Conservation (phyloP, 2,329 filamentous ascomycete species). For the Nemania diffusa region DNA sequence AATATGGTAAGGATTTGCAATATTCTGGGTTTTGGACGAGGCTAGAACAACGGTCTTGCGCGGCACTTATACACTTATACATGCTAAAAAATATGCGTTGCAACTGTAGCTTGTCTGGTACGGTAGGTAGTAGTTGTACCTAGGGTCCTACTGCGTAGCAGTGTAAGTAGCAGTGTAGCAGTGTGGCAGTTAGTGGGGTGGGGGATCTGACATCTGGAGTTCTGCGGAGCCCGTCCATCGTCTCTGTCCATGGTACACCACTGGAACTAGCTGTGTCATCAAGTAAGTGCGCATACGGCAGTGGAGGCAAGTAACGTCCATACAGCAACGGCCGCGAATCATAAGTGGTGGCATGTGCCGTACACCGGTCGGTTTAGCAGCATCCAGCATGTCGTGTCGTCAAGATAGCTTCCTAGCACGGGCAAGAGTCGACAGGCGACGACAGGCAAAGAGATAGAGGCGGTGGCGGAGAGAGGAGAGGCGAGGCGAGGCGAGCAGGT, state of each 20-base stretch:
- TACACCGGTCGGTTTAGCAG: conserved; percentile 23
- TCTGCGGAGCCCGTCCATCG: conserved; percentile 3
- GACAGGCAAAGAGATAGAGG: not conserved
- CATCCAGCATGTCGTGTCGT: conserved; percentile 5
- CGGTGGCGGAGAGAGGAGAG: not conserved
- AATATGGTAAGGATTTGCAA: conserved; percentile 30
- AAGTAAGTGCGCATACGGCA: too few relatives aligned
- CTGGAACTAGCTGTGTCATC: conserved; percentile 4
- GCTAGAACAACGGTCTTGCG: conserved; percentile 28
- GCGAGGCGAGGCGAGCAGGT: not conserved
- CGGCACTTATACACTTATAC: conserved; percentile 23
- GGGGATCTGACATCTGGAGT: conserved; percentile 24
- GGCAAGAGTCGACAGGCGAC: conserved; percentile 11
- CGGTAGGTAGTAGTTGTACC: conserved; percentile 23
- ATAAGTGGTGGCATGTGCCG: conserved; percentile 15
- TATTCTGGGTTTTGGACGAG: conserved; percentile 21
- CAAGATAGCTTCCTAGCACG: conserved; percentile 6
- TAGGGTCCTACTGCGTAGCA: too few relatives aligned
- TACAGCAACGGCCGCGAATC: conserved; percentile 10
- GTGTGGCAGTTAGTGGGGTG: conserved; percentile 8
- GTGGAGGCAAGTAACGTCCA: too few relatives aligned
- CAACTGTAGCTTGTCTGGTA: conserved; percentile 28
- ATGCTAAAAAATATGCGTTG: conserved; percentile 29
- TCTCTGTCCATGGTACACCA: not conserved
- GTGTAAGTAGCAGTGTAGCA: not conserved